These are phyloP conservation scores for Naganishia cerealis DNA, from an alignment of 1,284 basidiomycete genomes.

Conservation along the genomic window DNA sequence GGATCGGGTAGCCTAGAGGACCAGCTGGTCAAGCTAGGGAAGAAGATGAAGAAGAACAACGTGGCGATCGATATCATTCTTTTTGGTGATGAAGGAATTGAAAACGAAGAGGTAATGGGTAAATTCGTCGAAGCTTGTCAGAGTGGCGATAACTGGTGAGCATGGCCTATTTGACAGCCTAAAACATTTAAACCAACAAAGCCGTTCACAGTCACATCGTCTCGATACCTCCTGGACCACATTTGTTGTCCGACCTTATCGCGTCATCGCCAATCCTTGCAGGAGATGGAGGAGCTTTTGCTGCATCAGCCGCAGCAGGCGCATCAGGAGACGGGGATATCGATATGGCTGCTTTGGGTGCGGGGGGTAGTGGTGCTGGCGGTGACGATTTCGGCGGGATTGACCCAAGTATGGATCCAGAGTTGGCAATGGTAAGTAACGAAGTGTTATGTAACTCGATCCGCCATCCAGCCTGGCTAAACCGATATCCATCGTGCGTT, in stretches of 20 bases:
- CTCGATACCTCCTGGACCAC: slow-evolving; percentile 71
- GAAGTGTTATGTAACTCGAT: neutral
- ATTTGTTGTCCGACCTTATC: slow-evolving; percentile 80
- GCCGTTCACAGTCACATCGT: slow-evolving; percentile 64
- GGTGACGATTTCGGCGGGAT: slow-evolving; percentile 80
- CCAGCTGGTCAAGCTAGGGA: slow-evolving; percentile 80
- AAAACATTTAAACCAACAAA: neutral
- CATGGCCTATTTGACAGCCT: neutral
- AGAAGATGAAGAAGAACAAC: slow-evolving; percentile 99
- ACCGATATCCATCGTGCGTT: slow-evolving; percentile 3
- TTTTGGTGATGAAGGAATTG: slow-evolving; percentile 60
- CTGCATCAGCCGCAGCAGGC: slow-evolving; percentile 55
- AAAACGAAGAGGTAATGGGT: slow-evolving; percentile 51
- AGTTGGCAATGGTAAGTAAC: slow-evolving; percentile 82
- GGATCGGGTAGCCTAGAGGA: slow-evolving; percentile 60
- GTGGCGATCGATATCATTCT: slow-evolving; percentile 89
- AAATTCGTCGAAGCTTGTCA: slow-evolving; percentile 53
- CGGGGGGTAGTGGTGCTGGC: slow-evolving; percentile 55
- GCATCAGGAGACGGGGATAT: slow-evolving; percentile 37
- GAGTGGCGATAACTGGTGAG: slow-evolving; percentile 33
- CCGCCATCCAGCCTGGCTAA: slow-evolving; percentile 36
- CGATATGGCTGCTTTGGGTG: slow-evolving; percentile 49
- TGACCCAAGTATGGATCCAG: slow-evolving; percentile 92
- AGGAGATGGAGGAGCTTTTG: slow-evolving; percentile 59
- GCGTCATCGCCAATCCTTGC: slow-evolving; percentile 78